These are phyloP conservation scores for Alternaria sp. DNA, from an alignment of 2,329 filamentous ascomycete species.

Conservation along the genomic window DNA sequence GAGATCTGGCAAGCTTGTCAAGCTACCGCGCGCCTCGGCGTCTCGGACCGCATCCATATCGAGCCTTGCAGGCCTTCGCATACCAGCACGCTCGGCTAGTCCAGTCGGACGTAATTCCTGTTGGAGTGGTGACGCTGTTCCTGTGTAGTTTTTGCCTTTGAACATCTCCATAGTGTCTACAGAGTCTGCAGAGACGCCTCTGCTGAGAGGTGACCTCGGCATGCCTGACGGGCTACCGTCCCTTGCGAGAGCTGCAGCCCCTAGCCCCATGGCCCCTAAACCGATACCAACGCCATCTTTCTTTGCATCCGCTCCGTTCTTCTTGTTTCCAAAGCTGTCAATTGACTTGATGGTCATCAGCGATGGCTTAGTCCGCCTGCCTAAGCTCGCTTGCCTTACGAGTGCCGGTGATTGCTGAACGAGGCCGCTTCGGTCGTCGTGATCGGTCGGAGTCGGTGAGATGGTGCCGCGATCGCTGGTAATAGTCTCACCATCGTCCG, in stretches of 20 bases:
- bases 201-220: conserved; percentile 37
- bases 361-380: conserved; percentile 57
- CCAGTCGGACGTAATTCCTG: conserved; percentile 39
- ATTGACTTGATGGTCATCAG: conserved; percentile 58
- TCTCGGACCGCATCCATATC: conserved; percentile 83
- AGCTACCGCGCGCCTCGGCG: conserved; percentile 83
- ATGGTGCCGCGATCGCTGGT: conserved; percentile 41
- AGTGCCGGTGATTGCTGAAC: conserved; percentile 45
- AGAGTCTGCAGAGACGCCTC: conserved; percentile 47
- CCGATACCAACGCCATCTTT: conserved; percentile 25
- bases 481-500: conserved; percentile 51
- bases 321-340: conserved; percentile 45
- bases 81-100: conserved; percentile 54
- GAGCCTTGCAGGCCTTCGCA: conserved; percentile 71
- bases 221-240: conserved; percentile 32
- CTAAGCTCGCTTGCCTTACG: conserved; percentile 57
- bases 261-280: conserved; percentile 34
- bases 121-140: conserved; percentile 32
- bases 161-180: conserved; percentile 37
- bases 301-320: conserved; percentile 26
- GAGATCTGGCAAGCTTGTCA: conserved; percentile 90
- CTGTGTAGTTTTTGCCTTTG: conserved; percentile 22
- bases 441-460: conserved; percentile 40
- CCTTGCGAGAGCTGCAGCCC: conserved; percentile 35
- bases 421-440: conserved; percentile 49